A percentile compares a stretch with the other conserved stretches of the same genome.
Conservation (phyloP, 345 rosid species). For the Citrus mangshanensis region DNA sequence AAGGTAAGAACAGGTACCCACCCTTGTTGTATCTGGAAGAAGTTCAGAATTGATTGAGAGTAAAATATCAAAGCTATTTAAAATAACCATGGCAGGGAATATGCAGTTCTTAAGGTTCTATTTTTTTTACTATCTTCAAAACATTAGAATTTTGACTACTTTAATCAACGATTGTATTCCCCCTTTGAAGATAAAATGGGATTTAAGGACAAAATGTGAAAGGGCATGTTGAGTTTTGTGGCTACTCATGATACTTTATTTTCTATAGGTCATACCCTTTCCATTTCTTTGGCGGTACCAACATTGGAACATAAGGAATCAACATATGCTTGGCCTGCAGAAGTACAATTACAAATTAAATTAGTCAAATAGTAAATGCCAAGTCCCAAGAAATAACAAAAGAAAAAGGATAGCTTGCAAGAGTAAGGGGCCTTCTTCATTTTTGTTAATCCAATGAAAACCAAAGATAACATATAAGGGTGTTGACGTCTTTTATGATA, state of each 20-base stretch:
- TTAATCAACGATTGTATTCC: background rate
- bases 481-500: background rate
- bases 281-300: conserved; percentile 96
- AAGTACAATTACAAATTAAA: conserved; percentile 8
- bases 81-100: background rate
- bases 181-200: background rate
- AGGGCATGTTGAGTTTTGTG: background rate
- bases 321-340: conserved; percentile 91
- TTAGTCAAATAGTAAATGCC: background rate
- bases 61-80: conserved; percentile 3
- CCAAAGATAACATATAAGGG: background rate
- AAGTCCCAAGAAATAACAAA: background rate
- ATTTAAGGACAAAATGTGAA: background rate
- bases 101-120: background rate
- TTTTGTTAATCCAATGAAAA: background rate
- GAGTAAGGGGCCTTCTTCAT: background rate
- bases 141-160: background rate
- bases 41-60: background rate
- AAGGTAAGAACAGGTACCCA: conserved; percentile 88
- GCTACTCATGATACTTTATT: conserved; percentile 3
- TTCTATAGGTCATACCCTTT: conserved; percentile 60
- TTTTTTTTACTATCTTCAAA: background rate
- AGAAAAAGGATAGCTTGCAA: background rate
- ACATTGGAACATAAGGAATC: conserved; percentile 94
- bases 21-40: conserved; percentile 81